Conservation (phyloP, 768 basidiomycete genomes). For the Hericium rajendrae region DNA sequence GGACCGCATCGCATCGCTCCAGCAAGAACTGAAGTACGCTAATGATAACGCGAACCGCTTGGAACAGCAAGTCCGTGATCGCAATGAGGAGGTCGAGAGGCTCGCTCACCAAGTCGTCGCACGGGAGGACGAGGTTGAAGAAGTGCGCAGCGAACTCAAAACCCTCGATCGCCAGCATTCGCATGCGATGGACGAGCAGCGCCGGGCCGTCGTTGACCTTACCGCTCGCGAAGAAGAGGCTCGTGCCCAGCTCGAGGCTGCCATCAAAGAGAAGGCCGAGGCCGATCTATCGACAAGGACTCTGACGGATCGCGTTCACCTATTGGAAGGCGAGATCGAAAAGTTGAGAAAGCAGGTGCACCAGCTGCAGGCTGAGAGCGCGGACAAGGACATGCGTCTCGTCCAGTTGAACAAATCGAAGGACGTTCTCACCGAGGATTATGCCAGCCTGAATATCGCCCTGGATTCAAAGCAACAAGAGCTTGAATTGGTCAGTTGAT, state of each 20-base stretch:
- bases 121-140: slow-evolving; percentile 43
- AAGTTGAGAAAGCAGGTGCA: slow-evolving; percentile 54
- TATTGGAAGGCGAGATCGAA: slow-evolving; percentile 50
- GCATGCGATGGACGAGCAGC: slow-evolving; percentile 39
- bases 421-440: slow-evolving; percentile 63
- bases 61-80: slow-evolving; percentile 45
- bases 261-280: slow-evolving; percentile 46
- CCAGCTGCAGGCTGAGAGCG: slow-evolving; percentile 69
- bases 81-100: slow-evolving; percentile 46
- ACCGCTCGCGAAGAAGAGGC: slow-evolving; percentile 37
- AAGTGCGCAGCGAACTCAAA: slow-evolving; percentile 44
- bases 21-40: slow-evolving; percentile 46
- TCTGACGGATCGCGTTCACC: slow-evolving; percentile 38
- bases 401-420: slow-evolving; percentile 61
- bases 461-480: slow-evolving; percentile 93
- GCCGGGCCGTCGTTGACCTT: slow-evolving; percentile 35
- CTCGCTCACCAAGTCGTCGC: slow-evolving; percentile 36
- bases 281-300: slow-evolving; percentile 40
- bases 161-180: slow-evolving; percentile 46
- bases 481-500: slow-evolving; percentile 63
- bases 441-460: slow-evolving; percentile 80
- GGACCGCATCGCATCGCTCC: slow-evolving; percentile 38
- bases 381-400: slow-evolving; percentile 76
- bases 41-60: slow-evolving; percentile 43
- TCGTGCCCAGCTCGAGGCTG: slow-evolving; percentile 36